Conservation (phyloP, 176 grass and related monocot genomes). For the Leersia perrieri region DNA sequence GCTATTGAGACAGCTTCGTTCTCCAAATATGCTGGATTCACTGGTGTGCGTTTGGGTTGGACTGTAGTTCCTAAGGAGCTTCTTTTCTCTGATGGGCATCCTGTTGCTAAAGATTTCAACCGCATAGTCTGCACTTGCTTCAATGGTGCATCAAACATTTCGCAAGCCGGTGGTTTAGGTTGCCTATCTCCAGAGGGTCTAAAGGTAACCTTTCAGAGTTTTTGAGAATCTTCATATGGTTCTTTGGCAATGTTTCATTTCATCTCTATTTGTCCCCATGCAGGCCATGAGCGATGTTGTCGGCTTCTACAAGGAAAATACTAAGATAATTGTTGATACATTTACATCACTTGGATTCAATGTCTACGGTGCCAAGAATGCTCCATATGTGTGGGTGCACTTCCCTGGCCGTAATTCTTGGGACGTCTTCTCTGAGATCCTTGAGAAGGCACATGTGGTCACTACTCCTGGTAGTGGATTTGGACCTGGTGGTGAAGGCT, state of each 20-base stretch:
- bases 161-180: constrained; percentile 82
- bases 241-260: background rate
- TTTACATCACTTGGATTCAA: constrained; percentile 82
- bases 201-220: constrained; percentile 41
- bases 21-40: constrained; percentile 97
- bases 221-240: constrained; percentile 12
- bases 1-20: constrained; percentile 90
- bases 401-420: constrained; percentile 85
- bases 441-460: constrained; percentile 81
- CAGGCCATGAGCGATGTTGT: constrained; percentile 47
- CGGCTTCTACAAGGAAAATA: constrained; percentile 95
- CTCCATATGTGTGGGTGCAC: constrained; percentile 95
- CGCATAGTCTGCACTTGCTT: constrained; percentile 91
- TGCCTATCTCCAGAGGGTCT: constrained; percentile 82
- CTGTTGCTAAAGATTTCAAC: constrained; percentile 88
- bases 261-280: background rate
- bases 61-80: constrained; percentile 90
- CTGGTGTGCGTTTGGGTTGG: constrained; percentile 90
- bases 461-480: constrained; percentile 94
- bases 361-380: constrained; percentile 86
- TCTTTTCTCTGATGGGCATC: constrained; percentile 89
- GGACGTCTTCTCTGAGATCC: constrained; percentile 81
- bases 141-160: constrained; percentile 83
- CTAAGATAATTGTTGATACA: constrained; percentile 75
- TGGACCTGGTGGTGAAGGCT: constrained; percentile 82